A percentile compares a stretch with the other conserved stretches of the same genome.
phyloP scores from a whole-genome alignment of 345 rosid genomes.

The Lumnitzera littorea region DNA sequence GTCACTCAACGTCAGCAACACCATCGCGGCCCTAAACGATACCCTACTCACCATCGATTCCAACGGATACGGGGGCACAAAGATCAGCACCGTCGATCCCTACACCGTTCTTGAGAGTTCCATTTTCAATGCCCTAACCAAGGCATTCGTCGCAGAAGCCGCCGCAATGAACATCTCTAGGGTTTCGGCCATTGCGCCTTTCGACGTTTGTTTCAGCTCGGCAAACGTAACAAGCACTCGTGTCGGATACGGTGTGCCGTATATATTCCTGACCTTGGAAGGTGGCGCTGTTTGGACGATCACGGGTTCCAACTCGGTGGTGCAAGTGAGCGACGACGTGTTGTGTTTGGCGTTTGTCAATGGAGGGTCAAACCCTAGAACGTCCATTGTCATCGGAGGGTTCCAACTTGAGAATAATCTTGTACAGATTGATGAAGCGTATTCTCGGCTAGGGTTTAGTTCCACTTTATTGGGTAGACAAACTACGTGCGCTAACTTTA shows the following conservation, averaged over 20 bases:
- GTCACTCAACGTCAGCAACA: conserved; percentile 31
- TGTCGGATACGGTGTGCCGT: conserved; percentile 48
- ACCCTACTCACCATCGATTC: conserved; percentile 30
- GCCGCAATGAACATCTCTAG: conserved; percentile 37
- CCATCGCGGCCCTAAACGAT: conserved; percentile 28
- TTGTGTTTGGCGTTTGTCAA: conserved; percentile 61
- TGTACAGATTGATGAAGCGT: conserved; percentile 54
- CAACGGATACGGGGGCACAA: conserved; percentile 57
- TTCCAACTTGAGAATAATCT: conserved; percentile 45
- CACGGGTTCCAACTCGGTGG: conserved; percentile 66
- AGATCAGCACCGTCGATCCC: conserved; percentile 65
- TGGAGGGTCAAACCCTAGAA: conserved; percentile 50
- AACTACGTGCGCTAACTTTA: conserved; percentile 61
- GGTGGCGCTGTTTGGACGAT: conserved; percentile 52
- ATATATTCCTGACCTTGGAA: conserved; percentile 39
- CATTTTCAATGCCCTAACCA: conserved; percentile 33
- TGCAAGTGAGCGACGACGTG: conserved; percentile 32
- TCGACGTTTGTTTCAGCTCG: conserved; percentile 50
- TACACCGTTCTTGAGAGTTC: conserved; percentile 55
- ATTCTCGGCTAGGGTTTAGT: conserved; percentile 57
- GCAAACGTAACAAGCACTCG: conserved; percentile 33
- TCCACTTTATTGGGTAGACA: conserved; percentile 39
- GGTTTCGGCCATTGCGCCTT: conserved; percentile 42
- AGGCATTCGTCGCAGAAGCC: conserved; percentile 28
- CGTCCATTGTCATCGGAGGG: conserved; percentile 70